These are phyloP conservation scores for Candida glaebosa DNA, from an alignment of 805 yeast genomes.

Conservation along the genomic window DNA sequence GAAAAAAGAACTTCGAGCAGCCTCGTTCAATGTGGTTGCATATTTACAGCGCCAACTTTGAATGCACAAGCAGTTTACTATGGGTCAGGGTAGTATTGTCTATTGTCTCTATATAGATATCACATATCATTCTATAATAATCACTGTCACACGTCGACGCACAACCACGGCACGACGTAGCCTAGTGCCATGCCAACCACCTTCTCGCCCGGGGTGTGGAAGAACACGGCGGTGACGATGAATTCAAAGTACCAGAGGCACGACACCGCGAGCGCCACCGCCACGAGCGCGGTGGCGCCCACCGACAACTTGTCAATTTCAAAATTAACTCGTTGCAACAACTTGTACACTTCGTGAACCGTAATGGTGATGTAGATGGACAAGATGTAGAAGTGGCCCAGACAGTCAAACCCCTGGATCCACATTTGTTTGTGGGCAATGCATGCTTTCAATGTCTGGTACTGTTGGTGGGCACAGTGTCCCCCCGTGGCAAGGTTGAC, in stretches of 20 bases:
- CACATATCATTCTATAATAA: too few relatives aligned
- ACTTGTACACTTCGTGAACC: not conserved
- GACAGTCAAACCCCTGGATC: slow-evolving; percentile 50
- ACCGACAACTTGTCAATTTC: not conserved
- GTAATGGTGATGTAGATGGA: slow-evolving; percentile 2
- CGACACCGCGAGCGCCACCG: slow-evolving; percentile 13
- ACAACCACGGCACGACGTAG: slow-evolving; percentile 20
- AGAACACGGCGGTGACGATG: slow-evolving; percentile 44
- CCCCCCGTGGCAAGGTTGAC: slow-evolving; percentile 38
- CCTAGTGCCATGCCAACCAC: slow-evolving; percentile 43
- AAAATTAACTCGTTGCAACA: not conserved
- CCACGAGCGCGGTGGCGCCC: not conserved
- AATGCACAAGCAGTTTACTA: too few relatives aligned
- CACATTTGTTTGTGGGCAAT: slow-evolving; percentile 30
- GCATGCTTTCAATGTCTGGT: slow-evolving; percentile 12
- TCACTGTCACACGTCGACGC: not conserved
- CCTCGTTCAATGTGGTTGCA: too few relatives aligned
- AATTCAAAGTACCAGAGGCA: slow-evolving; percentile 38
- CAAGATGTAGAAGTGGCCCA: slow-evolving; percentile 41
- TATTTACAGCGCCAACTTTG: too few relatives aligned
- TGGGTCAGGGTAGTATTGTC: too few relatives aligned
- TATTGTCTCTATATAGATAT: too few relatives aligned
- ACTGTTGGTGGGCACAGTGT: slow-evolving; percentile 22
- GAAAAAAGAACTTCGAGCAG: too few relatives aligned
- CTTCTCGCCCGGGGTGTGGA: slow-evolving; percentile 47